Conservation (phyloP, 2,329 filamentous ascomycete genomes). For the Didymella glomerata region DNA sequence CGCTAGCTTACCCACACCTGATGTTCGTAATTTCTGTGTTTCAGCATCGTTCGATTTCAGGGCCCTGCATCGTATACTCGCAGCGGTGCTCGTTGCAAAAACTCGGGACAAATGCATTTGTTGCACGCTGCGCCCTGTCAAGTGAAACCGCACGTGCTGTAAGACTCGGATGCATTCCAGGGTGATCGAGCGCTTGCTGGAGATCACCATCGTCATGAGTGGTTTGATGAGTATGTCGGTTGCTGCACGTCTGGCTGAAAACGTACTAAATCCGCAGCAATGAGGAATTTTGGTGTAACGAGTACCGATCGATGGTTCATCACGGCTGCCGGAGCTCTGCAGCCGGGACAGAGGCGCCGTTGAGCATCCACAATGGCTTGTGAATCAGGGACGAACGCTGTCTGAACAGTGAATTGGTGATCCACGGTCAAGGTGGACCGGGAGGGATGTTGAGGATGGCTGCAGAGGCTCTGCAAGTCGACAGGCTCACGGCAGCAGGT, state of each 20-base stretch:
- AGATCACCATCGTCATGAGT: constrained; percentile 31
- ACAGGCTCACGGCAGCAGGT: constrained; percentile 15
- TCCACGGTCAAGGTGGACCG: constrained; percentile 10
- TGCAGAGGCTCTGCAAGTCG: constrained; percentile 21
- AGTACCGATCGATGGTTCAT: constrained; percentile 37
- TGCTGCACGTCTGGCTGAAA: constrained; percentile 45
- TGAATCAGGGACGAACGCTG: constrained; percentile 22
- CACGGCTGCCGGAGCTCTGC: constrained; percentile 28
- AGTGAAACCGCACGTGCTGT: constrained; percentile 38
- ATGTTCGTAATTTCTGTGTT: constrained; percentile 30
- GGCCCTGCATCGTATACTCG: constrained; percentile 20
- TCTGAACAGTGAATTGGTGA: constrained; percentile 13
- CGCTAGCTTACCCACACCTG: constrained; percentile 26
- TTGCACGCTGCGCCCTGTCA: constrained; percentile 19
- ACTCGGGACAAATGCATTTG: constrained; percentile 8
- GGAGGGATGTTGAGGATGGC: constrained; percentile 18
- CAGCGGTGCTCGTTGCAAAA: constrained; percentile 11
- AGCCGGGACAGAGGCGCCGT: constrained; percentile 31
- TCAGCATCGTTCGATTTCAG: constrained; percentile 30
- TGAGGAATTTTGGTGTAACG: constrained; percentile 38
- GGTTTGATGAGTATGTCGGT: constrained; percentile 33
- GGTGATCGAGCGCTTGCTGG: constrained; percentile 16
- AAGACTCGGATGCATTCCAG: constrained; percentile 30
- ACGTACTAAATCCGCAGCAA: constrained; percentile 32
- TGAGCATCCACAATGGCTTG: constrained; percentile 26